Conservation (phyloP, 805 yeast species). For the Cyberlindnera mycetangii region DNA sequence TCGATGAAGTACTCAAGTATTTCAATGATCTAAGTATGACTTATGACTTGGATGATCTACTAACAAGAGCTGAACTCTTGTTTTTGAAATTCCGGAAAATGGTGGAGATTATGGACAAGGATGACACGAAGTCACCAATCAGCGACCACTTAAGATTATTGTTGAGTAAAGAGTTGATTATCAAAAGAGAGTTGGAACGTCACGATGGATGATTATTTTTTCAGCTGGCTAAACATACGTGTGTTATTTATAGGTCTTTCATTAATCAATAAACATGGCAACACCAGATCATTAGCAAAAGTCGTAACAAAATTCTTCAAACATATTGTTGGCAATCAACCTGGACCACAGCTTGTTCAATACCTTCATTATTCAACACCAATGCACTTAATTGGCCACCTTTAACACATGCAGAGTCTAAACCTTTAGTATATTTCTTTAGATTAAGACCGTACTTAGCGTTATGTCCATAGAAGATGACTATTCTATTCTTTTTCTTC, state of each 20-base stretch:
- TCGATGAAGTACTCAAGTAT: constrained; percentile 90
- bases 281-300: neutral
- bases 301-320: too few species aligned
- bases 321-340: constrained; percentile 15
- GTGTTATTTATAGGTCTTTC: too few species aligned
- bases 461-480: constrained; percentile 85
- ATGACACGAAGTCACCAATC: constrained; percentile 28
- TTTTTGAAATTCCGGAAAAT: constrained; percentile 79
- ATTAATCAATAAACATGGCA: neutral
- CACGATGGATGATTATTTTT: constrained; percentile 19
- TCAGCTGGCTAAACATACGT: neutral
- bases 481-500: constrained; percentile 29
- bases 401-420: constrained; percentile 79
- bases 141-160: constrained; percentile 56
- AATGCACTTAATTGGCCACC: constrained; percentile 70
- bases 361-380: constrained; percentile 17
- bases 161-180: constrained; percentile 56
- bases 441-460: constrained; percentile 72
- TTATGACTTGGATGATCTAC: constrained; percentile 68
- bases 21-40: constrained; percentile 86
- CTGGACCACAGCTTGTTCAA: constrained; percentile 11
- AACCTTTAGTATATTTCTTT: constrained; percentile 66
- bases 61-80: constrained; percentile 80
- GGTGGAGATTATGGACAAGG: constrained; percentile 66
- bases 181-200: constrained; percentile 53